Conservation (phyloP, 805 yeast species). For the Sugiyamaella floridensis region DNA sequence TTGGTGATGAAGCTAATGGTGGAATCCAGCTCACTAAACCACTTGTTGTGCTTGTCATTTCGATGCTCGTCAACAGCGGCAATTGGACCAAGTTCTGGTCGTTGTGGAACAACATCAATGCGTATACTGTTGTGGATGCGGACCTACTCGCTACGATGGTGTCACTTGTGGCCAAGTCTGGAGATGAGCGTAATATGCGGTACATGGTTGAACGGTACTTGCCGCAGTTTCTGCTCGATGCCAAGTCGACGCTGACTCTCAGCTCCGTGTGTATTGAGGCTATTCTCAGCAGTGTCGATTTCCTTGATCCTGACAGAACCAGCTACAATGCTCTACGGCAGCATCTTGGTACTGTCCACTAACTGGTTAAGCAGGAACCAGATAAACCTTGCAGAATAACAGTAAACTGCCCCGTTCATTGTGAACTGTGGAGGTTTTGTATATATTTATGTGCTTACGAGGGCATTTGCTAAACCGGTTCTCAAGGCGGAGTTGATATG, state of each 20-base stretch:
- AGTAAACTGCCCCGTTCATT: no score
- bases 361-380: background rate
- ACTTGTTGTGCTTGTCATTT: constrained; percentile 21
- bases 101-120: constrained; percentile 19
- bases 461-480: no score
- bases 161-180: constrained; percentile 27
- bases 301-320: constrained; percentile 18
- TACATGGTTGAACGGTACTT: constrained; percentile 20
- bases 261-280: constrained; percentile 1
- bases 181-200: constrained; percentile 21
- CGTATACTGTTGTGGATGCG: constrained; percentile 14
- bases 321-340: constrained; percentile 16
- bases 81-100: constrained; percentile 29
- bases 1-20: constrained; percentile 6
- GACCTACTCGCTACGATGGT: constrained; percentile 20
- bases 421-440: constrained; percentile 2
- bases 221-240: constrained; percentile 16
- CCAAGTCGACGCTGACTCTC: background rate
- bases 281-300: constrained; percentile 15
- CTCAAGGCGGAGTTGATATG: no score
- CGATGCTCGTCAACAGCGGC: constrained; percentile 24
- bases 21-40: constrained; percentile 4
- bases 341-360: constrained; percentile 1
- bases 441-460: background rate
- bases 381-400: no score